phyloP scores from a whole-genome alignment of 1,284 basidiomycete genomes.

The Puccinia hordei region DNA sequence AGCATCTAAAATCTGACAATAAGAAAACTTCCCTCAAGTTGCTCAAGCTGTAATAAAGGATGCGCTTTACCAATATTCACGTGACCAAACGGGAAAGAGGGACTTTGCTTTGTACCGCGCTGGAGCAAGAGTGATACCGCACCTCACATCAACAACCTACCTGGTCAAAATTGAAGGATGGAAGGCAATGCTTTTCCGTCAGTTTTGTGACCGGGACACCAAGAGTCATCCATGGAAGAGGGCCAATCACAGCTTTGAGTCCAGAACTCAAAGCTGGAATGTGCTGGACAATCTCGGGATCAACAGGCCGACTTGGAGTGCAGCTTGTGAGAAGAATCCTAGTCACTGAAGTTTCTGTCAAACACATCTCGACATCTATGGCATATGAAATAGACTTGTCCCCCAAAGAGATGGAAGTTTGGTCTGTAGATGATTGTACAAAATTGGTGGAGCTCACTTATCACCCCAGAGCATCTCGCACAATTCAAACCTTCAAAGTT shows the following conservation, averaged over 20 bases:
- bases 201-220: constrained; percentile 66
- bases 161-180: constrained; percentile 65
- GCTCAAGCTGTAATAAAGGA: constrained; percentile 67
- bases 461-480: constrained; percentile 53
- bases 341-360: constrained; percentile 78
- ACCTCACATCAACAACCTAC: constrained; percentile 75
- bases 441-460: constrained; percentile 69
- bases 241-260: constrained; percentile 80
- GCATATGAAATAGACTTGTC: constrained; percentile 72
- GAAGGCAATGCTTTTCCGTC: constrained; percentile 60
- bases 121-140: constrained; percentile 78
- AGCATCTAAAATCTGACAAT: no score
- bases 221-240: constrained; percentile 67
- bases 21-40: no score
- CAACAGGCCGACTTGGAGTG: constrained; percentile 77
- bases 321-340: constrained; percentile 71
- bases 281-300: constrained; percentile 88
- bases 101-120: constrained; percentile 84
- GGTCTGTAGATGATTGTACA: constrained; percentile 77
- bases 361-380: constrained; percentile 76
- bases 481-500: constrained; percentile 56
- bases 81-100: constrained; percentile 73
- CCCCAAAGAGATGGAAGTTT: constrained; percentile 81
- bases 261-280: constrained; percentile 77
- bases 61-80: constrained; percentile 67